phyloP scores from a whole-genome alignment of 2,329 filamentous ascomycete genomes.

The Fusarium xylarioides region DNA sequence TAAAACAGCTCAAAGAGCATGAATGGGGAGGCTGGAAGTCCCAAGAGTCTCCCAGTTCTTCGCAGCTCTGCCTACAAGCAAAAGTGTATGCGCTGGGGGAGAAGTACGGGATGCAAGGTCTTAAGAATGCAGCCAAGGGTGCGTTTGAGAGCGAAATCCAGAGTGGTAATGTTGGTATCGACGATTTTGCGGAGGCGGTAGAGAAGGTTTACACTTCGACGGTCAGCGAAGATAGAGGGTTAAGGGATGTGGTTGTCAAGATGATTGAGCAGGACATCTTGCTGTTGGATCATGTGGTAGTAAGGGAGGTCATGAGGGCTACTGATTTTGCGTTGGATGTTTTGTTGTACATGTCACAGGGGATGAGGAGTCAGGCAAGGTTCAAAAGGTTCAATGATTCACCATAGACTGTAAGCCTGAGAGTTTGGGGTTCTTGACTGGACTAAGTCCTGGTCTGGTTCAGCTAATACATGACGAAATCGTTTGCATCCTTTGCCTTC shows the following conservation, averaged over 20 bases:
- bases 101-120: accelerated
- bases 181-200: neutral
- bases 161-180: neutral
- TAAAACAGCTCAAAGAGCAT: neutral
- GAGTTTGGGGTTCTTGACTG: neutral
- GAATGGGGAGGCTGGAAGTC: neutral
- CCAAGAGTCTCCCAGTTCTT: accelerated
- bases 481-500: too few species aligned
- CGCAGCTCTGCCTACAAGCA: neutral
- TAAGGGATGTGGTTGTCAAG: neutral
- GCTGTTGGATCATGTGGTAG: neutral
- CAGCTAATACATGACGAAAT: too few species aligned
- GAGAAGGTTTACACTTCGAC: neutral
- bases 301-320: neutral
- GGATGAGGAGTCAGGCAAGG: neutral
- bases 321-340: neutral
- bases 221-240: accelerated
- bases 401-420: neutral
- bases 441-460: too few species aligned
- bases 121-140: accelerated
- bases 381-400: neutral
- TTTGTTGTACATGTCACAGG: neutral
- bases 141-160: accelerated
- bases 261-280: neutral
- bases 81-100: accelerated